phyloP scores from a whole-genome alignment of 2,329 filamentous ascomycete genomes.

The Aureobasidium sp. region DNA sequence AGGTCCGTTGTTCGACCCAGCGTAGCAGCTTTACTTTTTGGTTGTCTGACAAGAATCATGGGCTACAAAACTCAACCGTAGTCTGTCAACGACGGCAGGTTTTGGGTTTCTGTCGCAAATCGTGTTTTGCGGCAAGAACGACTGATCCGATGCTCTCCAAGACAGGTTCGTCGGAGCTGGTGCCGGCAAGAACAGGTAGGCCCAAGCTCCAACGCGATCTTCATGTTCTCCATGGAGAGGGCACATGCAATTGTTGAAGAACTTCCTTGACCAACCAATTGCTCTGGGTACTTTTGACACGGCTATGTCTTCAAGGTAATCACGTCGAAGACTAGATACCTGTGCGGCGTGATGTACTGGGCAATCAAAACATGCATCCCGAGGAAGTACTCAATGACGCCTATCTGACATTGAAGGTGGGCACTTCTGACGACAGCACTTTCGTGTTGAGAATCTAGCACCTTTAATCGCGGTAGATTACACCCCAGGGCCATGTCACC shows the following conservation, averaged over 20 bases:
- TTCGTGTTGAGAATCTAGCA: not conserved
- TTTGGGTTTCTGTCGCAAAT: not conserved
- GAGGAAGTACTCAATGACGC: not conserved
- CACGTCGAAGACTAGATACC: not conserved
- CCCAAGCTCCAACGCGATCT: not conserved
- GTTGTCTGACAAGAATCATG: not conserved
- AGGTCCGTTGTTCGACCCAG: constrained; percentile 14
- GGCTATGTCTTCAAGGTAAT: not conserved
- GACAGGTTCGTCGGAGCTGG: not conserved
- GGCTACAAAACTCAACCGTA: not conserved
- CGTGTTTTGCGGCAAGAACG: not conserved
- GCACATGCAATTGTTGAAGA: not conserved
- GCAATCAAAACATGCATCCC: not conserved
- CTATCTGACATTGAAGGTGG: not conserved
- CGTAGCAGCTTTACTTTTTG: constrained; percentile 13
- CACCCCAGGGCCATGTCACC: not conserved
- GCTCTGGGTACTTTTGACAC: not conserved
- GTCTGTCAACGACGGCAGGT: not conserved
- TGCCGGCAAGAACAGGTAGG: not conserved
- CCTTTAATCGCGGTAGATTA: too few relatives aligned
- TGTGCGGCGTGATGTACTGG: not conserved
- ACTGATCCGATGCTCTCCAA: not conserved
- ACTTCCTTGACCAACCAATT: not conserved
- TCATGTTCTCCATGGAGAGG: not conserved
- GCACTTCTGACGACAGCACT: constrained; percentile 8